phyloP scores from a whole-genome alignment of 2,329 filamentous ascomycete genomes.

The Acrocalymma vagum region DNA sequence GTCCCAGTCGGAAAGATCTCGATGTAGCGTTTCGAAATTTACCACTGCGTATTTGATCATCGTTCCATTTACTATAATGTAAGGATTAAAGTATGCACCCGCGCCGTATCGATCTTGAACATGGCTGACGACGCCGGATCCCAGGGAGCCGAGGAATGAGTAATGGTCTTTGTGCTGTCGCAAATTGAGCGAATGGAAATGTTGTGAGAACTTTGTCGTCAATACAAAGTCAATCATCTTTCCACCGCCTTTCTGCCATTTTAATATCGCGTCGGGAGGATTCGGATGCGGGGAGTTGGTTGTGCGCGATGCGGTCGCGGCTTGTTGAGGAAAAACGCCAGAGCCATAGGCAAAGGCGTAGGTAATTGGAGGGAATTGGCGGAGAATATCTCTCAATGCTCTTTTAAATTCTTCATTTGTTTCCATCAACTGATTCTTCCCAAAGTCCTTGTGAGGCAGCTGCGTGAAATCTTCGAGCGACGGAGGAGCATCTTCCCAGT shows the following conservation, averaged over 20 bases:
- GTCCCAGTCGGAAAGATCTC: slow-evolving; percentile 89
- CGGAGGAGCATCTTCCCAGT: slow-evolving; percentile 80
- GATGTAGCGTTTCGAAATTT: slow-evolving; percentile 87
- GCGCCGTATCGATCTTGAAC: slow-evolving; percentile 91
- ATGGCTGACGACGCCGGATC: slow-evolving; percentile 83
- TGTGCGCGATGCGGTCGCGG: slow-evolving; percentile 55
- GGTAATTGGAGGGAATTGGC: slow-evolving; percentile 93
- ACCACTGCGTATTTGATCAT: slow-evolving; percentile 98
- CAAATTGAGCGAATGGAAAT: slow-evolving; percentile 96
- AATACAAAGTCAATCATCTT: slow-evolving; percentile 99
- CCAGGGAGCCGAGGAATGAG: slow-evolving; percentile 81
- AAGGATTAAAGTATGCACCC: slow-evolving; percentile 97
- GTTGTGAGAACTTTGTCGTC: slow-evolving; percentile 90
- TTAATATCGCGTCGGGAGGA: slow-evolving; percentile 79
- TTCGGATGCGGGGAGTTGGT: slow-evolving; percentile 79
- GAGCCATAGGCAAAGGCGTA: slow-evolving; percentile 98
- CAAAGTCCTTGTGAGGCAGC: slow-evolving; percentile 81
- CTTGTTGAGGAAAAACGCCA: slow-evolving; percentile 87
- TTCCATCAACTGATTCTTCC: slow-evolving; percentile 91
- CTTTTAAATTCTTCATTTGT: slow-evolving; percentile 97
- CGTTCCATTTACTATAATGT: slow-evolving; percentile 91
- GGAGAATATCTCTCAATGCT: slow-evolving; percentile 83
- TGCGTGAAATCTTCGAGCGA: slow-evolving; percentile 78
- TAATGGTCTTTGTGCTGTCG: slow-evolving; percentile 91
- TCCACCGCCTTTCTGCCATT: slow-evolving; percentile 84